phyloP scores from a whole-genome alignment of 441 rosid species.

The Populus hybrid region DNA sequence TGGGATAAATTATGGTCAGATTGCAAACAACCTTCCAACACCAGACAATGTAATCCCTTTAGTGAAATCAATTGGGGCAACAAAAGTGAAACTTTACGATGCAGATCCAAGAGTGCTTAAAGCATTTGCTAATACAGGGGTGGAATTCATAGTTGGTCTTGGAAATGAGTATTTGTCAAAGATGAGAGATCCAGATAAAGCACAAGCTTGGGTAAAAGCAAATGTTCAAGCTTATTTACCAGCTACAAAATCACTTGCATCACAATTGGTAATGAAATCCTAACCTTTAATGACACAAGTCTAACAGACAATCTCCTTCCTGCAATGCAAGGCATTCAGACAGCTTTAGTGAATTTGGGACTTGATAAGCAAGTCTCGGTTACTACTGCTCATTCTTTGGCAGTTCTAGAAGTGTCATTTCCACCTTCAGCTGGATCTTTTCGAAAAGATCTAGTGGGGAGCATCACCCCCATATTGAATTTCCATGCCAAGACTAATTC shows the following conservation, averaged over 20 bases:
- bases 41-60: constrained; percentile 71
- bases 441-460: constrained; percentile 51
- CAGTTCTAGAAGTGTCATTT: constrained; percentile 64
- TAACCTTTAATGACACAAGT: constrained; percentile 68
- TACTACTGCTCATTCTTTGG: constrained; percentile 89
- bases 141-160: constrained; percentile 78
- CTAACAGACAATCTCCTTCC: constrained; percentile 56
- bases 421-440: constrained; percentile 93
- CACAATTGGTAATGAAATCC: constrained; percentile 78
- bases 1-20: constrained; percentile 92
- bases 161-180: constrained; percentile 68
- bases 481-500: constrained; percentile 69
- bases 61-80: constrained; percentile 77
- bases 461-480: constrained; percentile 49
- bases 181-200: constrained; percentile 59
- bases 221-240: constrained; percentile 72
- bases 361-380: constrained; percentile 64
- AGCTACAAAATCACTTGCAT: constrained; percentile 73
- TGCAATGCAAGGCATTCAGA: constrained; percentile 74
- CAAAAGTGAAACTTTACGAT: constrained; percentile 87
- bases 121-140: constrained; percentile 73
- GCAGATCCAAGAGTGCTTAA: constrained; percentile 72
- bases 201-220: constrained; percentile 62
- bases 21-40: constrained; percentile 76
- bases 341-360: constrained; percentile 59